Evolutionary conservation across 1,284 basidiomycete species (phyloP).

Genomic region (Ganoderma lingzhi): DNA sequence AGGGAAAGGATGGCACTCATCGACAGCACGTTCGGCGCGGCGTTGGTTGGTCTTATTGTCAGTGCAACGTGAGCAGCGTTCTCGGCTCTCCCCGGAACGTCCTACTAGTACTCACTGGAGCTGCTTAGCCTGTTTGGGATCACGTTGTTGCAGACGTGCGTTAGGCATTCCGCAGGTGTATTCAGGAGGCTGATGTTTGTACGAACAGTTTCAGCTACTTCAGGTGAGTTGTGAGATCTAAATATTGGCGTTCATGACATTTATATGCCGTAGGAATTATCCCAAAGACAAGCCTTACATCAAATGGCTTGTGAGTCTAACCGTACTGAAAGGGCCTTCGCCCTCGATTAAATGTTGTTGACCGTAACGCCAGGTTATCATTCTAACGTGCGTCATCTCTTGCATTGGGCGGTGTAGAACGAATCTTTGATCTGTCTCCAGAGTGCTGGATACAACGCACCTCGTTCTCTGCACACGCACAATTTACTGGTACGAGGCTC

Average conservation of each 20-base stretch:
- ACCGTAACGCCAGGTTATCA: slow-evolving; percentile 26
- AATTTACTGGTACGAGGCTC: slow-evolving; percentile 37
- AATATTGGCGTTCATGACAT: not conserved
- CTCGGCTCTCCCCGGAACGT: not conserved
- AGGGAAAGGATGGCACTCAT: slow-evolving; percentile 25
- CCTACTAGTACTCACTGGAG: not conserved
- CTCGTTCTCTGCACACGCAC: slow-evolving; percentile 38
- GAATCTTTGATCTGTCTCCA: not conserved
- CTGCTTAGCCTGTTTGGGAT: slow-evolving; percentile 38
- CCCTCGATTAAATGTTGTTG: not conserved
- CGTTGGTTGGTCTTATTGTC: slow-evolving; percentile 38
- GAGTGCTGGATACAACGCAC: slow-evolving; percentile 38
- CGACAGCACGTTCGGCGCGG: slow-evolving; percentile 39
- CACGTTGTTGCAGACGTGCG: slow-evolving; percentile 41
- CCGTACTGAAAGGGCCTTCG: not conserved
- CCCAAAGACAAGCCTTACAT: slow-evolving; percentile 29
- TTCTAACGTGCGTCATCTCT: slow-evolving; percentile 30
- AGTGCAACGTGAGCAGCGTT: slow-evolving; percentile 36
- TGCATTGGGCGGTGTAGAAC: not conserved
- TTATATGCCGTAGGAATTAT: slow-evolving; percentile 29
- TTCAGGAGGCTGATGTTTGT: not conserved
- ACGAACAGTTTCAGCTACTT: slow-evolving; percentile 34
- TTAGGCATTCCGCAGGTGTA: not conserved
- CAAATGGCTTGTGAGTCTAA: slow-evolving; percentile 34
- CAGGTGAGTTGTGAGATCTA: slow-evolving; percentile 20